A percentile compares a stretch with the other conserved stretches of the same genome.
These are phyloP conservation scores for Theileria orientalis DNA, from an alignment of 169 alveolate species.

Conservation along the genomic window DNA sequence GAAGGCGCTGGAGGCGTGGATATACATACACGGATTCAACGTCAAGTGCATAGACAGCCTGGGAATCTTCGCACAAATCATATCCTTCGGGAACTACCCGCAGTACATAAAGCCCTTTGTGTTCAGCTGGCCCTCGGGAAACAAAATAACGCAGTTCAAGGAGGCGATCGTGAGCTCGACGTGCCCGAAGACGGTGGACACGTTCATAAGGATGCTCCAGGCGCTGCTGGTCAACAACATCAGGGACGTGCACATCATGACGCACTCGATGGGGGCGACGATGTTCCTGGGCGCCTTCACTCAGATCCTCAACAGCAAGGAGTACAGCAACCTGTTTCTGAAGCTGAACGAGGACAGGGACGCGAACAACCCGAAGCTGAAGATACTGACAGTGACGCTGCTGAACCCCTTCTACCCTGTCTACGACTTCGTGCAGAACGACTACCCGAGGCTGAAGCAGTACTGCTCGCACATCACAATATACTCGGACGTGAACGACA, in stretches of 20 bases:
- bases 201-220: conserved; percentile 61
- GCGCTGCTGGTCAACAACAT: conserved; percentile 63
- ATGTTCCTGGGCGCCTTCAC: conserved; percentile 77
- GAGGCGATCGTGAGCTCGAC: conserved; percentile 63
- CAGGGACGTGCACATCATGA: conserved; percentile 77
- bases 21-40: conserved; percentile 79
- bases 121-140: conserved; percentile 83
- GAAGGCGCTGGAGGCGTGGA: conserved; percentile 74
- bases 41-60: conserved; percentile 64
- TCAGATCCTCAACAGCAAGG: conserved; percentile 33
- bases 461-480: conserved; percentile 47
- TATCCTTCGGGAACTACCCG: conserved; percentile 81
- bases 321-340: conserved; percentile 13
- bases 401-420: conserved; percentile 77
- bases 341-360: background rate
- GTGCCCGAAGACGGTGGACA: conserved; percentile 45
- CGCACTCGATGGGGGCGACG: conserved; percentile 81
- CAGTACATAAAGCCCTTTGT: conserved; percentile 78
- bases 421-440: conserved; percentile 56
- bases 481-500: conserved; percentile 26
- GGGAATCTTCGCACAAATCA: conserved; percentile 76
- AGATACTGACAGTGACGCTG: conserved; percentile 76
- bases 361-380: conserved; percentile 44
- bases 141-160: conserved; percentile 53
- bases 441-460: conserved; percentile 31